Conservation (phyloP, 2,329 filamentous ascomycete genomes). For the Dothideomycetes sp. region DNA sequence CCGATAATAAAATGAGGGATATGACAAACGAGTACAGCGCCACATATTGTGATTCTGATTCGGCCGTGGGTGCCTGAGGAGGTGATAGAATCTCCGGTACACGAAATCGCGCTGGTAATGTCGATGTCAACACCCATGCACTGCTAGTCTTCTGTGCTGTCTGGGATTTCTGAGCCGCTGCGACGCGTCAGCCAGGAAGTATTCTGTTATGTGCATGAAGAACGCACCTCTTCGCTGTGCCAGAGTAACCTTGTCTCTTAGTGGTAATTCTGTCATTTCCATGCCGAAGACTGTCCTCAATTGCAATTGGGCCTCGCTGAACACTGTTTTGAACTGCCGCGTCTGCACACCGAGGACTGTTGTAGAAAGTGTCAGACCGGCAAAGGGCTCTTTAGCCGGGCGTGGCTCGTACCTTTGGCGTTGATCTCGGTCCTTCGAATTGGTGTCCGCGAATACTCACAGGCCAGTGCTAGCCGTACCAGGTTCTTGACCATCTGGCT, state of each 20-base stretch:
- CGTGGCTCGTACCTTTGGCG: conserved; percentile 30
- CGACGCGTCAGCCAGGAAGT: conserved; percentile 2
- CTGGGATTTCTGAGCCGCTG: conserved; percentile 45
- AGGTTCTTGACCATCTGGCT: conserved; percentile 48
- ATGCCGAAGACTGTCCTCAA: conserved; percentile 75
- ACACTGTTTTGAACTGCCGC: conserved; percentile 65
- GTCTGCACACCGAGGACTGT: conserved; percentile 56
- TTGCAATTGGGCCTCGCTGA: conserved; percentile 62
- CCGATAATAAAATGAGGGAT: conserved; percentile 60
- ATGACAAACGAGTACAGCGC: conserved; percentile 74
- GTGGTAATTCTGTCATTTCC: conserved; percentile 75
- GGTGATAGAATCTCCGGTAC: conserved; percentile 55
- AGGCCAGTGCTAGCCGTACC: conserved; percentile 49
- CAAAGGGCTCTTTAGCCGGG: background rate
- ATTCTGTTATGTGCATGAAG: background rate
- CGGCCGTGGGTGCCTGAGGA: conserved; percentile 51
- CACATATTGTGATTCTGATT: conserved; percentile 67
- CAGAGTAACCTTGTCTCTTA: conserved; percentile 68
- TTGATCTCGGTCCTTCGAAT: conserved; percentile 49
- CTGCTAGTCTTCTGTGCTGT: conserved; percentile 10
- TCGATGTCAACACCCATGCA: conserved; percentile 63
- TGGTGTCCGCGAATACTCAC: conserved; percentile 47
- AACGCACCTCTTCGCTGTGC: conserved; percentile 61
- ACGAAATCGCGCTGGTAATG: conserved; percentile 58
- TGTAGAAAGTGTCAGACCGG: background rate